Percentiles rank a stretch among this genome's conserved stretches.
Evolutionary conservation across 345 rosid genomes (phyloP).

Genomic region (Eucalyptus regnans): DNA sequence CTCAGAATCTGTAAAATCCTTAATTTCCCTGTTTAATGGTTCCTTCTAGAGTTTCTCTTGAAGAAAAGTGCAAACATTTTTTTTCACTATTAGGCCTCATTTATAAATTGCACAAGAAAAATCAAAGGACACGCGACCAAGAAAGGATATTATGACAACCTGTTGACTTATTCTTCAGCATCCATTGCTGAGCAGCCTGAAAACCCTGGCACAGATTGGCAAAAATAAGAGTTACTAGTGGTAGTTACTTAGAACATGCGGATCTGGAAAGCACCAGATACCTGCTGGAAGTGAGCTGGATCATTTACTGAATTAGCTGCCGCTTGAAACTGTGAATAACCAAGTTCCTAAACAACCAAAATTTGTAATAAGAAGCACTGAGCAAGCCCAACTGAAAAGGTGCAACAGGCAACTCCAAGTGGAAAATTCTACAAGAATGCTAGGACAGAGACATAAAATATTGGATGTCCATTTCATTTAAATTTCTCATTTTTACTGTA

Average conservation of each 20-base stretch:
- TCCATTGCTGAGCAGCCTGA: conserved; percentile 49
- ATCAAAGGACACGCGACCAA: neutral
- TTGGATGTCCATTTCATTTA: neutral
- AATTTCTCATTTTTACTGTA: neutral
- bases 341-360: conserved; percentile 37
- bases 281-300: conserved; percentile 58
- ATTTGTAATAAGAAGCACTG: neutral
- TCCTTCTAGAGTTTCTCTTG: neutral
- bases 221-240: neutral
- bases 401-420: neutral
- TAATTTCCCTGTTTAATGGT: neutral
- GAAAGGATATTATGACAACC: conserved; percentile 22
- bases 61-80: neutral
- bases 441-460: neutral
- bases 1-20: neutral
- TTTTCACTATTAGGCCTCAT: neutral
- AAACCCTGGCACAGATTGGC: conserved; percentile 24
- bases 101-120: neutral
- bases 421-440: neutral
- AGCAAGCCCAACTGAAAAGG: neutral
- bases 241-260: neutral
- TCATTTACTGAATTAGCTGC: conserved; percentile 36
- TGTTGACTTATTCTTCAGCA: conserved; percentile 74
- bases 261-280: neutral
- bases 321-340: conserved; percentile 40